A percentile compares a stretch with the other conserved stretches of the same genome.
Evolutionary conservation across 345 rosid genomes (phyloP).

Genomic region (Euphorbia tirucalli): DNA sequence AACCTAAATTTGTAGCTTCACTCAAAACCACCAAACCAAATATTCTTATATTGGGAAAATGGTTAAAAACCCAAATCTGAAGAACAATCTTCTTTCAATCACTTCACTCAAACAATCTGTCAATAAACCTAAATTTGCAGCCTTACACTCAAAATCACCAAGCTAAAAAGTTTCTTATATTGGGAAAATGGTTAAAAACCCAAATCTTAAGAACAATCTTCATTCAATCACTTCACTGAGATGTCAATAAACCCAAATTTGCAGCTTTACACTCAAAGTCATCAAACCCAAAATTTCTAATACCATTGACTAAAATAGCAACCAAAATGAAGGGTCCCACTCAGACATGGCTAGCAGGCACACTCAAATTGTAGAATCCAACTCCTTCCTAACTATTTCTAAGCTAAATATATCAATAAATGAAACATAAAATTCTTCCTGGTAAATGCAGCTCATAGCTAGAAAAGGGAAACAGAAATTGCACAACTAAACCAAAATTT

Average conservation of each 20-base stretch:
- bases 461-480: not conserved
- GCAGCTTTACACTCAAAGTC: not conserved
- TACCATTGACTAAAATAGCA: not conserved
- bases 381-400: not conserved
- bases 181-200: not conserved
- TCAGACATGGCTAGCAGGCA: not conserved
- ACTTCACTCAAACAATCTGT: not conserved
- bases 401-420: not conserved
- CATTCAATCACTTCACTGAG: not conserved
- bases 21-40: not conserved
- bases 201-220: not conserved
- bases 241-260: not conserved
- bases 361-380: not conserved
- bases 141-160: not conserved
- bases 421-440: not conserved
- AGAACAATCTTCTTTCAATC: slow-evolving; percentile 2
- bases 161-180: too few species aligned
- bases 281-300: not conserved
- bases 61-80: not conserved
- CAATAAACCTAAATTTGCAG: not conserved
- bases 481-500: not conserved
- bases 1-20: not conserved
- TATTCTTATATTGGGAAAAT: not conserved
- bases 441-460: slow-evolving; percentile 3
- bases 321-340: not conserved